Conservation (phyloP, 140 eudicot species). For the Cichorium intybus region DNA sequence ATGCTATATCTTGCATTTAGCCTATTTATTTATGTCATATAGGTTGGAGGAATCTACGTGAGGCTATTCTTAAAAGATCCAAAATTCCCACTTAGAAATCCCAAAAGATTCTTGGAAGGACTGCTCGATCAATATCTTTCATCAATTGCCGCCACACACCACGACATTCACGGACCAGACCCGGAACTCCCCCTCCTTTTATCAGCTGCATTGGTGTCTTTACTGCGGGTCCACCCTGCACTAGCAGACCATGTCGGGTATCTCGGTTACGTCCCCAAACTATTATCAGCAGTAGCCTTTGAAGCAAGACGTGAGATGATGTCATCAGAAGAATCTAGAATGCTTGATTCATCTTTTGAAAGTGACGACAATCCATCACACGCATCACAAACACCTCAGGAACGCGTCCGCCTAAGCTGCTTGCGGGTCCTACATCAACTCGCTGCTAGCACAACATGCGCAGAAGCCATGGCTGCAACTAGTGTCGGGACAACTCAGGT, state of each 20-base stretch:
- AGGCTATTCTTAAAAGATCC: constrained; percentile 93
- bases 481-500: constrained; percentile 99
- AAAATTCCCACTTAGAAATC: constrained; percentile 94
- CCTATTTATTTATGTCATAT: background rate
- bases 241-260: constrained; percentile 97
- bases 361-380: constrained; percentile 50
- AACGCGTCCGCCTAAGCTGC: constrained; percentile 95
- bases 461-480: constrained; percentile 99
- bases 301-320: constrained; percentile 88
- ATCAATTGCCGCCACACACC: constrained; percentile 82
- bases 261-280: constrained; percentile 92
- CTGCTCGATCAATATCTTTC: constrained; percentile 92
- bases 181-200: constrained; percentile 88
- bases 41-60: constrained; percentile 98
- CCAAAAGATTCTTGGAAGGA: constrained; percentile 91
- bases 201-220: constrained; percentile 93
- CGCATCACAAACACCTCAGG: constrained; percentile 76
- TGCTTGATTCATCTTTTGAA: constrained; percentile 38
- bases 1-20: too few species aligned
- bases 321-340: constrained; percentile 58
- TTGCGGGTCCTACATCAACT: constrained; percentile 91
- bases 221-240: constrained; percentile 92
- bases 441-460: constrained; percentile 96
- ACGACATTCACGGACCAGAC: constrained; percentile 64
- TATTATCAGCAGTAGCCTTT: constrained; percentile 86